phyloP scores from a whole-genome alignment of 148 eudicot species.

The Suaeda aralocaspica region DNA sequence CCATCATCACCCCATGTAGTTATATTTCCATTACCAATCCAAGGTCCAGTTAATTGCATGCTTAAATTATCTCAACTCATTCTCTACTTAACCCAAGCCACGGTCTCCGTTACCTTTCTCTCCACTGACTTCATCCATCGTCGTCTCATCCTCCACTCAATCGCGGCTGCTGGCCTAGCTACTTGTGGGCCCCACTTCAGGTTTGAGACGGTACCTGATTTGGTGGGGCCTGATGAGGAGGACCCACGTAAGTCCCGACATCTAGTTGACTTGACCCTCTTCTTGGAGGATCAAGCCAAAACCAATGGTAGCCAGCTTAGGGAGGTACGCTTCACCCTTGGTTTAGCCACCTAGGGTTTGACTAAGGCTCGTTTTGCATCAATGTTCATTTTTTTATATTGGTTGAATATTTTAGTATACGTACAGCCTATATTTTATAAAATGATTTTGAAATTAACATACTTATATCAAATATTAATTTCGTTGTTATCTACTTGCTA shows the following conservation, averaged over 20 bases:
- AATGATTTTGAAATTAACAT: no score
- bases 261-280: slow-evolving; percentile 17
- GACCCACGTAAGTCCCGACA: slow-evolving; percentile 19
- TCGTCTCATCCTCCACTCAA: slow-evolving; percentile 20
- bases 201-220: slow-evolving; percentile 32
- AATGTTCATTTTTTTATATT: no score
- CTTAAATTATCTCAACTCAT: slow-evolving; percentile 39
- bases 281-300: slow-evolving; percentile 18
- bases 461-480: no score
- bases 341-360: no score
- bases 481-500: no score
- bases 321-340: no score
- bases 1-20: slow-evolving; percentile 29
- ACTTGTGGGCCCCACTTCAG: slow-evolving; percentile 11
- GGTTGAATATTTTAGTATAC: no score
- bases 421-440: no score
- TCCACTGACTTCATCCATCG: slow-evolving; percentile 24
- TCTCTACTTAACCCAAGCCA: slow-evolving; percentile 22
- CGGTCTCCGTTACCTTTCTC: slow-evolving; percentile 35
- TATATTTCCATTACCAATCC: slow-evolving; percentile 39
- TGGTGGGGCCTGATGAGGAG: slow-evolving; percentile 30
- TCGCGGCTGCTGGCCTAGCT: slow-evolving; percentile 23
- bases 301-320: slow-evolving; percentile 9
- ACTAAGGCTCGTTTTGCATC: no score
- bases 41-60: slow-evolving; percentile 39